Conservation (phyloP, 2,329 filamentous ascomycete genomes). For the Beauveria australis region DNA sequence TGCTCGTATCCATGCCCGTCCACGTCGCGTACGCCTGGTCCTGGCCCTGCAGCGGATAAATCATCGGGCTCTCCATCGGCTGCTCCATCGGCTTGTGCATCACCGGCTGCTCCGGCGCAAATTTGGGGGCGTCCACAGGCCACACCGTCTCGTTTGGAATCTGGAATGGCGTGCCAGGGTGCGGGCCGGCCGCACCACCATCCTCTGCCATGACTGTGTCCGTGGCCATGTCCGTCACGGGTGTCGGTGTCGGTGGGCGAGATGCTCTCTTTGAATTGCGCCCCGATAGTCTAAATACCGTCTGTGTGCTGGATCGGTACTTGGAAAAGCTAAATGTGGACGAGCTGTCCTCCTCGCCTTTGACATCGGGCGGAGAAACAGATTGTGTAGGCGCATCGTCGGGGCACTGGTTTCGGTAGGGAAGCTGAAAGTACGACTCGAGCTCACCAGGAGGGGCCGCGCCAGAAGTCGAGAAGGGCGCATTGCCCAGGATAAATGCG, state of each 20-base stretch:
- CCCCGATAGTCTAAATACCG: slow-evolving; percentile 23
- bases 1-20: slow-evolving; percentile 5
- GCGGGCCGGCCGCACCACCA: slow-evolving; percentile 24
- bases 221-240: slow-evolving; percentile 16
- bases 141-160: slow-evolving; percentile 31
- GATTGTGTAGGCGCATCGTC: slow-evolving; percentile 24
- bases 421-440: slow-evolving; percentile 30
- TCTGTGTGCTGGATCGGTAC: slow-evolving; percentile 21
- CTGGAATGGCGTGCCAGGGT: slow-evolving; percentile 32
- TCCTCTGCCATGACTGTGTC: slow-evolving; percentile 28
- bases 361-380: slow-evolving; percentile 15
- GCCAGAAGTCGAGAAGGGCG: slow-evolving; percentile 27
- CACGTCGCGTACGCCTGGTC: slow-evolving; percentile 8
- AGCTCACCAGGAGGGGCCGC: slow-evolving; percentile 31
- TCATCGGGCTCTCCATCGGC: slow-evolving; percentile 12
- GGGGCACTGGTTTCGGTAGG: slow-evolving; percentile 28
- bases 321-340: slow-evolving; percentile 21
- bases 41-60: slow-evolving; percentile 11
- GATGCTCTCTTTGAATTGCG: slow-evolving; percentile 29
- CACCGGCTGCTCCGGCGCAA: slow-evolving; percentile 25
- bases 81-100: slow-evolving; percentile 24
- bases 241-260: slow-evolving; percentile 26
- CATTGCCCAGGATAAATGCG: slow-evolving; percentile 35
- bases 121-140: slow-evolving; percentile 29
- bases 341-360: slow-evolving; percentile 21